These are phyloP conservation scores for Juncus effusus DNA, from an alignment of 176 grass and related monocot genomes.

Conservation along the genomic window DNA sequence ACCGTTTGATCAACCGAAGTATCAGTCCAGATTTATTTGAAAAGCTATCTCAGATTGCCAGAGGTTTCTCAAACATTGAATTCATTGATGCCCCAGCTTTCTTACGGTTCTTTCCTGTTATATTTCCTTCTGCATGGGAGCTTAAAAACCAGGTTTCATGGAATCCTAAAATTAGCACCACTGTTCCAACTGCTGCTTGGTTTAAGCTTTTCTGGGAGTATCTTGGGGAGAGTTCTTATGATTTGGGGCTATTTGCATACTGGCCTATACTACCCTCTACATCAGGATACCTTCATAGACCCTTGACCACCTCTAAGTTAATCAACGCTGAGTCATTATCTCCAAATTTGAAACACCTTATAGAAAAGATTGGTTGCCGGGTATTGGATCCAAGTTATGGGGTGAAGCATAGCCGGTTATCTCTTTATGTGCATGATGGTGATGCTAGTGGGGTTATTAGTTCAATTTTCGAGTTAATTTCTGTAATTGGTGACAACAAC, in stretches of 20 bases:
- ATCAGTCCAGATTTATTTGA: slow-evolving; percentile 52
- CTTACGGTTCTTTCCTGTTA: slow-evolving; percentile 61
- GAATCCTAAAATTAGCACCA: slow-evolving; percentile 46
- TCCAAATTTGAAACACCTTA: slow-evolving; percentile 49
- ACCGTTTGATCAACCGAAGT: slow-evolving; percentile 70
- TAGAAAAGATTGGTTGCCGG: slow-evolving; percentile 79
- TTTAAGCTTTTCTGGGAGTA: slow-evolving; percentile 94
- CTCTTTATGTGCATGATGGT: slow-evolving; percentile 65
- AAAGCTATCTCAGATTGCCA: slow-evolving; percentile 65
- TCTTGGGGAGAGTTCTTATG: slow-evolving; percentile 56
- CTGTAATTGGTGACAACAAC: slow-evolving; percentile 38
- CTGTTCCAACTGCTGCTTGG: slow-evolving; percentile 62
- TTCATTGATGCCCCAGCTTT: slow-evolving; percentile 60
- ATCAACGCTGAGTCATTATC: slow-evolving; percentile 67
- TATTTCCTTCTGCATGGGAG: slow-evolving; percentile 90
- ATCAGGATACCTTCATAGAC: slow-evolving; percentile 68
- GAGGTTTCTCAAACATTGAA: slow-evolving; percentile 55
- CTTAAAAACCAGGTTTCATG: slow-evolving; percentile 61
- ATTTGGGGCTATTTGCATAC: slow-evolving; percentile 66
- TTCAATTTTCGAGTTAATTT: slow-evolving; percentile 67
- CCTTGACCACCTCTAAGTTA: slow-evolving; percentile 61
- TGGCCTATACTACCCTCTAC: slow-evolving; percentile 96
- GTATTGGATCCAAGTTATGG: slow-evolving; percentile 65
- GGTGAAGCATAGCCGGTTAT: slow-evolving; percentile 48
- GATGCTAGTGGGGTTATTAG: slow-evolving; percentile 68